These are phyloP conservation scores for Cutaneotrichosporon sp. DNA, from an alignment of 1,284 basidiomycete genomes.

Conservation along the genomic window DNA sequence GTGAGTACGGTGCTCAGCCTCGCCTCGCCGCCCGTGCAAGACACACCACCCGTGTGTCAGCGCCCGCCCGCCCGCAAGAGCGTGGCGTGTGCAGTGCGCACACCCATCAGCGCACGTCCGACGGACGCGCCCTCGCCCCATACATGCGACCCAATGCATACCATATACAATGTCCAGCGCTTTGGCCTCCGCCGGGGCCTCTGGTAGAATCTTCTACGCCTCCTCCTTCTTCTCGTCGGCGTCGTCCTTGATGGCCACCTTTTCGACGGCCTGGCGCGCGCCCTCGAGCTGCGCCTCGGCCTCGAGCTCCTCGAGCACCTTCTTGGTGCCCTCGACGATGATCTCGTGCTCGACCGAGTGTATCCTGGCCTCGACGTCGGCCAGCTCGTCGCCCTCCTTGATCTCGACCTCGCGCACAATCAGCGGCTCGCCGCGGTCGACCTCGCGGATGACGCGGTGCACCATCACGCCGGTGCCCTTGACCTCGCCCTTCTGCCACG, in stretches of 20 bases:
- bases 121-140: no score
- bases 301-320: slow-evolving; percentile 61
- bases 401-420: slow-evolving; percentile 78
- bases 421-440: slow-evolving; percentile 88
- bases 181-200: background rate
- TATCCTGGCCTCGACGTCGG: slow-evolving; percentile 74
- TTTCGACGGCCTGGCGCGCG: slow-evolving; percentile 7
- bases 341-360: slow-evolving; percentile 85
- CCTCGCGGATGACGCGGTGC: slow-evolving; percentile 88
- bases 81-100: no score
- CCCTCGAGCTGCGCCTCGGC: background rate
- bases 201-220: background rate
- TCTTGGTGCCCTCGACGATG: slow-evolving; percentile 79
- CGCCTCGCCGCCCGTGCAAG: no score
- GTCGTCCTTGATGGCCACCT: slow-evolving; percentile 1
- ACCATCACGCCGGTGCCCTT: slow-evolving; percentile 85
- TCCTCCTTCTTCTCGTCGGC: background rate
- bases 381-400: slow-evolving; percentile 68
- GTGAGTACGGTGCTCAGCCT: no score
- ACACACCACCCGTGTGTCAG: no score
- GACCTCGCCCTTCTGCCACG: slow-evolving; percentile 79
- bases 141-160: slow-evolving; percentile 18
- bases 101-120: no score
- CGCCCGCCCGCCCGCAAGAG: no score
- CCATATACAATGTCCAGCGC: background rate